Evolutionary conservation across 805 yeast species (phyloP), one percentile per base, ranked within the genome.

Genomic region (Ogataea degrootiae): DNA sequence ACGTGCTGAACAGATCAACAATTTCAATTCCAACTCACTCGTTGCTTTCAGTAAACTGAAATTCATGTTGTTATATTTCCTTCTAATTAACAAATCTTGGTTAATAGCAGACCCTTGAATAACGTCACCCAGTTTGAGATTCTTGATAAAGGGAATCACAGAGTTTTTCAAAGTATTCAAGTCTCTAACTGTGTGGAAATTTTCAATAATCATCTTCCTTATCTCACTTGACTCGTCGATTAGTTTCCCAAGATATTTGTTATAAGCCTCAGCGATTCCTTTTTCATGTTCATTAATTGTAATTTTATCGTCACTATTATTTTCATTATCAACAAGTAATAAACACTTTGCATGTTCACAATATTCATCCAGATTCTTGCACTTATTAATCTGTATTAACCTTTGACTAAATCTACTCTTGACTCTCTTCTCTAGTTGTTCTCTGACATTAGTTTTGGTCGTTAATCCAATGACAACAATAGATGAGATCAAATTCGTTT

Each of bases 321-420:
- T 17, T 3, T 52, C 11, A 26, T 26, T 26, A 11, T 26, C 44
- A 11, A 46, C 39, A 11, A 31, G 21, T 16, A 54, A 46, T 52
- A 61, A 50, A 21, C 52, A 42, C 21, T 48, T 59, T 14, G 80
- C 79, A 17, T 79, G 69, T 1, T 63, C 58, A 65, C 77, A 68
- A 55, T 84, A 87, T 14, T 71, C 75, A 1, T 74, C 79, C 2
- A 80, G 56, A 2, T 69, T 63, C 1, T 56, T 53, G 0, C 83
- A 72, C 43, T 80, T 81, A 23, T 77, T 77, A 35, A 89, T 70
- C 16, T 75, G 74, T 22, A 90, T 74, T 2, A 85, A 66, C 43
- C 96, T 70, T 60, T 92, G 97, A 16, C 94, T 83, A 63, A 91
- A 94, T 53, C 99, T 71, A 47, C 95, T 84, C 55, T 89, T 77